Base-by-base conservation (phyloP, 2,329 filamentous ascomycete genomes). In the Aspergillus sp. region DNA sequence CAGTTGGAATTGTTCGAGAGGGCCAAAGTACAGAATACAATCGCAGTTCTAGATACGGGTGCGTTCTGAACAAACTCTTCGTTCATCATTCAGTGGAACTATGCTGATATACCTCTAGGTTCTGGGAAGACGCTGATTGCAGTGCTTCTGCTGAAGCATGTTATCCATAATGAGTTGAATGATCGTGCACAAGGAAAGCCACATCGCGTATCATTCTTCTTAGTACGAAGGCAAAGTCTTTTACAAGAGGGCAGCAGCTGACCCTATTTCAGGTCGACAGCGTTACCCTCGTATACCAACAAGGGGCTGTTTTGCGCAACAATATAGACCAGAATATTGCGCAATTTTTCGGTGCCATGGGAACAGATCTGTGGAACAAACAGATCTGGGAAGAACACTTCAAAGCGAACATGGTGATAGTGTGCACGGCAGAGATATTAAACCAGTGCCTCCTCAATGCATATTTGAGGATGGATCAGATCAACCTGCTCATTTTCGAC, bases 61-160 rank as follows among this genome's bases (percentile, higher is more conserved):
- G 62, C 44, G 30, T 43, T 6, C n/a, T 3, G 7, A 27, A 8
- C 26, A 10, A 36, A 4, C 4, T 10, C n/a, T 10, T 19, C 5
- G 12, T 38, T 30, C 27, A 26, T 7, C 3, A 26, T 39, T 9
- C 4, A 39, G 26, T 19, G 10, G 12, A 26, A 26, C 7, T 8
- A 5, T 30, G 29, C 32, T 41, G 48, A 7, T 51, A n/a, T 19
- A 46, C 6, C 36, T 40, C 3, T 47, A 83, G 86, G 93, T 8
- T 89, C 88, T 3, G 93, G 93, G 2, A 98, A 98, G 69, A 98
- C 93, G 0, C 74, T 96, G n/a, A 96, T 98, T 56, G 90, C 93
- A 0, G 89, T 88, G 1, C 76, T 97, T 2, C 75, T 98, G 4
- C 76, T 97, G 27, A 81, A 83, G 35, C 80, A 94, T 63, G 76